phyloP scores from a whole-genome alignment of 768 basidiomycete species.

The Tremella yokohamensis region DNA sequence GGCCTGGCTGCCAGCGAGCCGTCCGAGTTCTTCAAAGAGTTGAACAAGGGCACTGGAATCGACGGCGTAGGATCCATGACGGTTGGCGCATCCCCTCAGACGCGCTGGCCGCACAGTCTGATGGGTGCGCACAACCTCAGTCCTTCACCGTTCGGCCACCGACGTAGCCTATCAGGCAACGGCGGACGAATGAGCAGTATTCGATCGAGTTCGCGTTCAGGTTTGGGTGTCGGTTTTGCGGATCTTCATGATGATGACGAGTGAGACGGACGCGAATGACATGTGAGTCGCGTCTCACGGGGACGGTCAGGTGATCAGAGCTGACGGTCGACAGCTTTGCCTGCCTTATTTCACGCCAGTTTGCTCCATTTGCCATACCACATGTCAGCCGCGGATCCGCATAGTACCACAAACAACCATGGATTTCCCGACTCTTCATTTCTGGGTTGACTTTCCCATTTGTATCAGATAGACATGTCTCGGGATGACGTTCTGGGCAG shows the following conservation, averaged over 20 bases:
- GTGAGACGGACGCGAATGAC: no score
- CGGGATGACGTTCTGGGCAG: no score
- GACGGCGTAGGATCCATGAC: neutral
- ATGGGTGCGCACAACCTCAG: constrained; percentile 30
- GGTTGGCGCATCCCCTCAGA: neutral
- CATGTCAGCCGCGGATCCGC: no score
- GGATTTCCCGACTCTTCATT: no score
- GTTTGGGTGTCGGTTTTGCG: constrained; percentile 20
- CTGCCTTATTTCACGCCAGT: no score
- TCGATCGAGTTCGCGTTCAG: constrained; percentile 22
- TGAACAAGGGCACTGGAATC: constrained; percentile 22
- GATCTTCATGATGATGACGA: constrained; percentile 18
- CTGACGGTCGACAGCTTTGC: no score
- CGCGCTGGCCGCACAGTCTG: constrained; percentile 29
- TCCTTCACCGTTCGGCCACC: constrained; percentile 39
- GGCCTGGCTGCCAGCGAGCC: constrained; percentile 5
- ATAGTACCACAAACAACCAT: no score
- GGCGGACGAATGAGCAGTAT: constrained; percentile 21
- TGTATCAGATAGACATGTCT: no score
- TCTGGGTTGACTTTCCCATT: no score
- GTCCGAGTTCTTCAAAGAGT: constrained; percentile 32
- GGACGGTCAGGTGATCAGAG: no score
- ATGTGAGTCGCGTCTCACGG: no score
- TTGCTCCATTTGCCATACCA: no score
- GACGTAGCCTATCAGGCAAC: constrained; percentile 23